phyloP scores from a whole-genome alignment of 805 yeast genomes.

The Nakazawaea ernobii region DNA sequence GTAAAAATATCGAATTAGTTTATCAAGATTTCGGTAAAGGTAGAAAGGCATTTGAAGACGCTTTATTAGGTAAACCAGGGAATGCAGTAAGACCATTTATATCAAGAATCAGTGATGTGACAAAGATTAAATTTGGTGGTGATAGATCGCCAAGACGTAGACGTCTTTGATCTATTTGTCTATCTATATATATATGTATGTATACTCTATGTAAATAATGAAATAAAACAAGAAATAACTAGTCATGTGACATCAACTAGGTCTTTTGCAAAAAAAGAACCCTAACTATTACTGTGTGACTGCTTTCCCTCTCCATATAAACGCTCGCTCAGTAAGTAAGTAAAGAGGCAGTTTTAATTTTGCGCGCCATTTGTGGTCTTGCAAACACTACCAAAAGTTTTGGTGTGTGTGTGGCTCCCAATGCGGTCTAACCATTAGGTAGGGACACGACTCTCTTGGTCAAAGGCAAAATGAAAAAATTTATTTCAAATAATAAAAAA shows the following conservation, averaged over 20 bases:
- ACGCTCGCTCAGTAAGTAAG: too few species aligned
- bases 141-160: conserved; percentile 76
- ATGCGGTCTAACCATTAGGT: neutral
- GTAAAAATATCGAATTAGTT: conserved; percentile 65
- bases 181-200: neutral
- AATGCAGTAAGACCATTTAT: conserved; percentile 57
- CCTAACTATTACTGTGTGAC: too few species aligned
- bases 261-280: too few species aligned
- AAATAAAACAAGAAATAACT: too few species aligned
- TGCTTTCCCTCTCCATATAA: too few species aligned
- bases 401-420: too few species aligned
- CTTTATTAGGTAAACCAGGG: conserved; percentile 88
- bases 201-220: neutral
- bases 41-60: conserved; percentile 78
- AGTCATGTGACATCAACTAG: neutral
- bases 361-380: too few species aligned
- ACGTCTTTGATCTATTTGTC: conserved; percentile 43
- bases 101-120: conserved; percentile 67
- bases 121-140: conserved; percentile 90
- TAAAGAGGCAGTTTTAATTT: too few species aligned
- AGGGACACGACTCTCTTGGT: too few species aligned
- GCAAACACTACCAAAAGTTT: too few species aligned
- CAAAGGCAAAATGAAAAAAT: too few species aligned
- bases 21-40: conserved; percentile 85
- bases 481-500: neutral